Percentiles rank a stretch among this genome's conserved stretches.
These are phyloP conservation scores for Epithemia pelagica DNA, from an alignment of 108 stramenopile species.

Conservation along the genomic window DNA sequence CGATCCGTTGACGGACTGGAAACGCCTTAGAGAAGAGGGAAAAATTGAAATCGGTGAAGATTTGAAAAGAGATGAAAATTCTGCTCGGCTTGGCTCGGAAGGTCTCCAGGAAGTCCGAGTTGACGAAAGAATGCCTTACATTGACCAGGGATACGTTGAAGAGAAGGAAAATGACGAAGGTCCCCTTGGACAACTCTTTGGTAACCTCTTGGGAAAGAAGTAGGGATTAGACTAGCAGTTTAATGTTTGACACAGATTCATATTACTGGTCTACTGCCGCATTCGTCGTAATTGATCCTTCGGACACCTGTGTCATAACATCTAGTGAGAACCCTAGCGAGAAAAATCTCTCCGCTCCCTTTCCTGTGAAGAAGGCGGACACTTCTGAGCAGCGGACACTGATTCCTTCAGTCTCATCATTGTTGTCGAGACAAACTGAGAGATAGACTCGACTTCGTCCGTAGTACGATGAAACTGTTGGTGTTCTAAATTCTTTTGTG, in stretches of 20 bases:
- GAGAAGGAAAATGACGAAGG: conserved; percentile 21
- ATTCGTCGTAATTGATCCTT: too few species aligned
- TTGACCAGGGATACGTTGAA: conserved; percentile 34
- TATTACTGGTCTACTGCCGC: too few species aligned
- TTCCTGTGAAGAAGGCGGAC: conserved; percentile 21
- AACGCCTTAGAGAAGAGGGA: conserved; percentile 24
- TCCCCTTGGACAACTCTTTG: conserved; percentile 15
- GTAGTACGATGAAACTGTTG: conserved; percentile 16
- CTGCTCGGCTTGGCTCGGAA: conserved; percentile 28
- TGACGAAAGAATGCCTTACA: conserved; percentile 37
- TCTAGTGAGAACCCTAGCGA: too few species aligned
- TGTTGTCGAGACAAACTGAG: conserved; percentile 18
- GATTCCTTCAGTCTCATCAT: conserved; percentile 13
- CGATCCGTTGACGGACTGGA: conserved; percentile 31
- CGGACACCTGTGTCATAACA: too few species aligned
- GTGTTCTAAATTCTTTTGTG: conserved; percentile 5
- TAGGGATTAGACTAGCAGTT: conserved; percentile 1
- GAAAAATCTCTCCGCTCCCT: too few species aligned
- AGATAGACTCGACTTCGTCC: conserved; percentile 27
- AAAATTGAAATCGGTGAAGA: conserved; percentile 34
- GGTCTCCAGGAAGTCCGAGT: conserved; percentile 26
- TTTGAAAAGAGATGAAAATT: conserved; percentile 25
- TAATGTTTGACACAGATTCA: too few species aligned
- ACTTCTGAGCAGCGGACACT: conserved; percentile 12
- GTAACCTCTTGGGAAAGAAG: conserved; percentile 17